These are phyloP conservation scores for Ambrosia trifida DNA, from an alignment of 129 eudicot species.

Conservation along the genomic window DNA sequence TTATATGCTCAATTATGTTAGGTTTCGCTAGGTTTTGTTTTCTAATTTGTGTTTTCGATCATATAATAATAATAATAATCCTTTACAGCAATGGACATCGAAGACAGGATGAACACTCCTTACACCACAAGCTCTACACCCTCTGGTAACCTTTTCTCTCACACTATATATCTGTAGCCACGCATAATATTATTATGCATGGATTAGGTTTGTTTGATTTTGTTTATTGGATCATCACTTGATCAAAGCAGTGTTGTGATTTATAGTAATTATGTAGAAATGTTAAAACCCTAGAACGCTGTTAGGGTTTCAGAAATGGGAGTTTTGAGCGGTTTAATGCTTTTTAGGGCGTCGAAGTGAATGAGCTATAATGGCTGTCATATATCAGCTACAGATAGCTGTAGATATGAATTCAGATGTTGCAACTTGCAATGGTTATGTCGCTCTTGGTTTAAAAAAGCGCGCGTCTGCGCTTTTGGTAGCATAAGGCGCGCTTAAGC, in stretches of 20 bases:
- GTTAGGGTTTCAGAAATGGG: background rate
- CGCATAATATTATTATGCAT: background rate
- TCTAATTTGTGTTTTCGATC: background rate
- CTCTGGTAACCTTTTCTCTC: slow-evolving; percentile 17
- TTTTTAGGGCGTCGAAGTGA: background rate
- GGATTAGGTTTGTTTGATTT: background rate
- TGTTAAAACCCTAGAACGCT: slow-evolving; percentile 3
- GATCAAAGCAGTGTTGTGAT: background rate
- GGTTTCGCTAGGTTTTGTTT: background rate
- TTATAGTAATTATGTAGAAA: background rate
- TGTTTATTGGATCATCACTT: slow-evolving; percentile 1
- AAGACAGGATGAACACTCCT: slow-evolving; percentile 28
- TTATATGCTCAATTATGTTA: background rate
- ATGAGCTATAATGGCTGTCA: background rate
- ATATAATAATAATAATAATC: slow-evolving; percentile 4
- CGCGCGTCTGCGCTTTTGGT: no score
- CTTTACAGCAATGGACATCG: slow-evolving; percentile 36
- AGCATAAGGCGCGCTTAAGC: no score
- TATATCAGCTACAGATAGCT: background rate
- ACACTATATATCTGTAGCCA: background rate
- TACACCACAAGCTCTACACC: slow-evolving; percentile 10
- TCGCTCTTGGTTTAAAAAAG: no score
- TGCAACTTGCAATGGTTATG: background rate
- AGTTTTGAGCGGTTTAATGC: background rate
- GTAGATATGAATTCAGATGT: background rate